Conservation (phyloP, 2,329 filamentous ascomycete genomes). For the Pseudopyricularia cyperi region DNA sequence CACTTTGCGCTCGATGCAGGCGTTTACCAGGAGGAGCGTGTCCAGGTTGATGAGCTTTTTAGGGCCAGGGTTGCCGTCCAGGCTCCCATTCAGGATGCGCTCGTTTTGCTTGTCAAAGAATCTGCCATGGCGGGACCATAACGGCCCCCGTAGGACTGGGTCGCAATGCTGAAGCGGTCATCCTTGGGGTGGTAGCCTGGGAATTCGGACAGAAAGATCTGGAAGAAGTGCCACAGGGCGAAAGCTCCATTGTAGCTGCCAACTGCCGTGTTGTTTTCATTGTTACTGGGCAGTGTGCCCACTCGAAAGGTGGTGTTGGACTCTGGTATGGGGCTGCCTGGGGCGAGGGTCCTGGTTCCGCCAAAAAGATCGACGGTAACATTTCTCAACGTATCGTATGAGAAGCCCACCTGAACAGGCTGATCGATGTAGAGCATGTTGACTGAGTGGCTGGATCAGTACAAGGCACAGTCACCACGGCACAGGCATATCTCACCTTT, state of each 20-base stretch:
- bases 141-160: conserved; percentile 58
- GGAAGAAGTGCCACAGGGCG: conserved; percentile 52
- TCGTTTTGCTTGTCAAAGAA: conserved; percentile 49
- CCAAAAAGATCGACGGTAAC: conserved; percentile 39
- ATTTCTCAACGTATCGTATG: conserved; percentile 51
- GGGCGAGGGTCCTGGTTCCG: conserved; percentile 21
- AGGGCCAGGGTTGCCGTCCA: background rate
- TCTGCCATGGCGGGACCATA: conserved; percentile 55
- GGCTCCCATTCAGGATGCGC: conserved; percentile 31
- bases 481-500: conserved; percentile 10
- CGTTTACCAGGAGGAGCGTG: conserved; percentile 59
- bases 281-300: conserved; percentile 51
- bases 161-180: conserved; percentile 47
- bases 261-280: conserved; percentile 34
- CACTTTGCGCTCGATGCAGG: conserved; percentile 51
- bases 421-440: conserved; percentile 54
- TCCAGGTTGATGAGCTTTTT: conserved; percentile 34
- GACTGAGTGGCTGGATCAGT: conserved; percentile 13
- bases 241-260: conserved; percentile 42
- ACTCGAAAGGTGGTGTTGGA: conserved; percentile 34
- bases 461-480: too few species aligned
- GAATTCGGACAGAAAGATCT: conserved; percentile 45
- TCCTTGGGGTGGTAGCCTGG: conserved; percentile 41
- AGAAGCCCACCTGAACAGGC: conserved; percentile 59
- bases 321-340: conserved; percentile 18